Conservation (phyloP, 2,329 filamentous ascomycete genomes). For the Hypoxylon sp. region DNA sequence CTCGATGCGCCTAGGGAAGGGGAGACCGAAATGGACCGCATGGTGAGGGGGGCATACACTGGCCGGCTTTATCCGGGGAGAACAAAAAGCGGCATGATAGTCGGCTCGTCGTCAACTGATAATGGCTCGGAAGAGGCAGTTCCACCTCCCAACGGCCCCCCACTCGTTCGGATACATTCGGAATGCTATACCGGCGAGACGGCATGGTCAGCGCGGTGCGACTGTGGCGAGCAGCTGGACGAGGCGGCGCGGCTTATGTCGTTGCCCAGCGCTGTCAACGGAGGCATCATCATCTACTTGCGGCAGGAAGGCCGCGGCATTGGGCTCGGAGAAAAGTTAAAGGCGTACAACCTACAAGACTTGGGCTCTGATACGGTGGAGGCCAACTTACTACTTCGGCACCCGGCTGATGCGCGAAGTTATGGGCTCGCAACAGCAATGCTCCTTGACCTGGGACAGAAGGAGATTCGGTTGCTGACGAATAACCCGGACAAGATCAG, state of each 20-base stretch:
- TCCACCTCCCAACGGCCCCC: conserved; percentile 59
- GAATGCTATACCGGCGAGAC: conserved; percentile 99
- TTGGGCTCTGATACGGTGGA: conserved; percentile 98
- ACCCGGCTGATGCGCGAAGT: conserved; percentile 93
- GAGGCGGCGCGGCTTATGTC: conserved; percentile 96
- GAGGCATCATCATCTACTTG: conserved; percentile 95
- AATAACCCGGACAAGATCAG: conserved; percentile 98
- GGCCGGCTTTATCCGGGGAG: conserved; percentile 89
- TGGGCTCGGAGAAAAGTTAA: conserved; percentile 93
- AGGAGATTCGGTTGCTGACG: conserved; percentile 85
- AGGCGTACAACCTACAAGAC: conserved; percentile 98
- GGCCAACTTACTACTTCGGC: conserved; percentile 89
- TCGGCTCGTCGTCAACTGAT: conserved; percentile 51
- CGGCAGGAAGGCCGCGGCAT: conserved; percentile 97
- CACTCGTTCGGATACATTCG: conserved; percentile 94
- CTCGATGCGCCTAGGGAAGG: conserved; percentile 80
- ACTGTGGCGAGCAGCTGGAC: conserved; percentile 97
- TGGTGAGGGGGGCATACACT: conserved; percentile 94
- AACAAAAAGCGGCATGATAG: conserved; percentile 77
- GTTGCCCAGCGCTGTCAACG: conserved; percentile 71
- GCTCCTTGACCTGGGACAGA: conserved; percentile 85
- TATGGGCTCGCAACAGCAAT: conserved; percentile 98
- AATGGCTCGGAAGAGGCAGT: conserved; percentile 31
- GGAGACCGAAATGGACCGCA: conserved; percentile 89
- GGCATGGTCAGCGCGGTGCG: conserved; percentile 96